Evolutionary conservation across 2,329 filamentous ascomycete species (phyloP), one percentile per base, ranked within the genome.

Genomic region (Pseudogymnoascus sp.): DNA sequence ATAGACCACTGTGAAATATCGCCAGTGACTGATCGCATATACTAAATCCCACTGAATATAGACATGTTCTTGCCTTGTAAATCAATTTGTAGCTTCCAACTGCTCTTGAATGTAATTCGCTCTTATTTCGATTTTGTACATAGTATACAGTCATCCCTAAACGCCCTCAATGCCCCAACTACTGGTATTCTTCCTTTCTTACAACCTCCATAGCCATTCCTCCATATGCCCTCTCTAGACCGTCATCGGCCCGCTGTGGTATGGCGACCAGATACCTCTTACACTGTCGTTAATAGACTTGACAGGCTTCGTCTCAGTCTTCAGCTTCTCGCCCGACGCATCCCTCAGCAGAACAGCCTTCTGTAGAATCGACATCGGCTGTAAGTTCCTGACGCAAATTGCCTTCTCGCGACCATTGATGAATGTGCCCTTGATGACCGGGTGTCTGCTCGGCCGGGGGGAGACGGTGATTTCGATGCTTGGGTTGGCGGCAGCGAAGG

Each of bases 391-490:
- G 63, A 97, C 92, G 75, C 92, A 97, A 60, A 97, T 85, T 8
- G 91, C 84, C 75, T 94, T 94, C 65, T 89, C 82, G 29, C 86
- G 83, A 65, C 93, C 92, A 75, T 97, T 97, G 80, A 97, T 91
- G 78, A 96, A 99, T 76, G 91, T 84, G 63, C 91, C 94, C 70
- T 88, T 86, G 70, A 99, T 85, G 65, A 96, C 85, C 38, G 94
- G 94, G 76, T 97, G 93, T 73, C 89, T 89, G 69, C 86, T 81
- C n/a, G 92, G 93, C 68, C 92, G 88, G 15, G 93, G 94, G 39
- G 92, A 95, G 64, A 99, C 86, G 71, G 85, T 86, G 77, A 99
- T 91, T 78, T 97, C 92, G 80, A 97, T 87, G 75, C 91, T 84
- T 31, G 93, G 92, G 77, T 97, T 90, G 70, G 82, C 79, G 68